Conservation (phyloP, 176 grass and related monocot genomes). For the Chrysopogon serrulatus region DNA sequence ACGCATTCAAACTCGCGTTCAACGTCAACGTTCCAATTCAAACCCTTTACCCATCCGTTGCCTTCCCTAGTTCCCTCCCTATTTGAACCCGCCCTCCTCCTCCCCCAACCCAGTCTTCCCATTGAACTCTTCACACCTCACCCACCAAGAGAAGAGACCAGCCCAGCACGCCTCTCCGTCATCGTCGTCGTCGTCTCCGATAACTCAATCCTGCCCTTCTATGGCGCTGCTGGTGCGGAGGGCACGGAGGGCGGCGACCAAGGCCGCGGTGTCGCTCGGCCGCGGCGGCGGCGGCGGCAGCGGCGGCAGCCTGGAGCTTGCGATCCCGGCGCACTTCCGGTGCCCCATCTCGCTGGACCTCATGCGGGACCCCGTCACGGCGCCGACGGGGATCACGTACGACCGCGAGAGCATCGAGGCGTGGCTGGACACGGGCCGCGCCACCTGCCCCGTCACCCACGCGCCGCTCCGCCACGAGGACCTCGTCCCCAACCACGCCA, state of each 20-base stretch:
- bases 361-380: slow-evolving; percentile 78
- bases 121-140: slow-evolving; percentile 32
- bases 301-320: slow-evolving; percentile 11
- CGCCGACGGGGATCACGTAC: slow-evolving; percentile 80
- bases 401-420: slow-evolving; percentile 82
- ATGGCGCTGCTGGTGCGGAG: slow-evolving; percentile 43
- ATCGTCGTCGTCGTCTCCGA: not conserved
- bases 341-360: slow-evolving; percentile 91
- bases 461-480: slow-evolving; percentile 50
- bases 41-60: slow-evolving; percentile 33
- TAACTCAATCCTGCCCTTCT: not conserved
- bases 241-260: not conserved
- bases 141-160: not conserved
- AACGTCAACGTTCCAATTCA: slow-evolving; percentile 60
- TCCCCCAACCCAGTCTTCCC: not conserved
- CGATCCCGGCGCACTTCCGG: slow-evolving; percentile 65
- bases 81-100: slow-evolving; percentile 50
- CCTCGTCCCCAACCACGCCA: slow-evolving; percentile 80
- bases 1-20: slow-evolving; percentile 47
- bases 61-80: slow-evolving; percentile 17
- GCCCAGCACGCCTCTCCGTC: not conserved
- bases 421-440: slow-evolving; percentile 67
- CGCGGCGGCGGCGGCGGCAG: not conserved
- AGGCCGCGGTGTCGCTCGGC: not conserved
- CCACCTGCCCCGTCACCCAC: slow-evolving; percentile 66